Evolutionary conservation across 257 asterid genomes (phyloP).

Genomic region (Solanum megistacrolobum): DNA sequence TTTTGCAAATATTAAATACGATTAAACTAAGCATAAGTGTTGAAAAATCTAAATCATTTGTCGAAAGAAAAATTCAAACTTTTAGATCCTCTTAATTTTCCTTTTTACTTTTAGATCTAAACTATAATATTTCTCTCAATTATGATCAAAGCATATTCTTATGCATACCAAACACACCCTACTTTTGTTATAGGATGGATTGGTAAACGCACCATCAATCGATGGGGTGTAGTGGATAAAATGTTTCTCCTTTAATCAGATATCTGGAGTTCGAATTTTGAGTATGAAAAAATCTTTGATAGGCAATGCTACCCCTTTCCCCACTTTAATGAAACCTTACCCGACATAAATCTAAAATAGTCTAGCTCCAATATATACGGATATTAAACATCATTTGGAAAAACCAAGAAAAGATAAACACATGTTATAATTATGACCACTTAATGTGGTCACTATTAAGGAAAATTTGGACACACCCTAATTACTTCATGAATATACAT

Average conservation of each 20-base stretch:
- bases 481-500: background rate
- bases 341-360: background rate
- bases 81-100: background rate
- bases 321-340: background rate
- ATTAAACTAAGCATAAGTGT: background rate
- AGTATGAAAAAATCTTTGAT: too few species aligned
- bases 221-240: background rate
- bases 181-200: background rate
- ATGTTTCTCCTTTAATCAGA: too few species aligned
- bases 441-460: background rate
- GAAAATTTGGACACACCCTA: background rate
- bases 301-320: background rate
- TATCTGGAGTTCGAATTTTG: rapidly evolving
- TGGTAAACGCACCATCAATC: too few species aligned
- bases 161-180: background rate
- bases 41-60: background rate
- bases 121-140: background rate
- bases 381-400: background rate
- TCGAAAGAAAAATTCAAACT: background rate
- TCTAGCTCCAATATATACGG: too few species aligned
- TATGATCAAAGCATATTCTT: background rate
- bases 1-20: background rate
- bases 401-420: background rate
- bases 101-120: background rate
- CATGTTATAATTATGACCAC: background rate